Percentiles rank a stretch among this genome's conserved stretches.
phyloP scores from a whole-genome alignment of 768 basidiomycete species.

The Tremella yokohamensis region DNA sequence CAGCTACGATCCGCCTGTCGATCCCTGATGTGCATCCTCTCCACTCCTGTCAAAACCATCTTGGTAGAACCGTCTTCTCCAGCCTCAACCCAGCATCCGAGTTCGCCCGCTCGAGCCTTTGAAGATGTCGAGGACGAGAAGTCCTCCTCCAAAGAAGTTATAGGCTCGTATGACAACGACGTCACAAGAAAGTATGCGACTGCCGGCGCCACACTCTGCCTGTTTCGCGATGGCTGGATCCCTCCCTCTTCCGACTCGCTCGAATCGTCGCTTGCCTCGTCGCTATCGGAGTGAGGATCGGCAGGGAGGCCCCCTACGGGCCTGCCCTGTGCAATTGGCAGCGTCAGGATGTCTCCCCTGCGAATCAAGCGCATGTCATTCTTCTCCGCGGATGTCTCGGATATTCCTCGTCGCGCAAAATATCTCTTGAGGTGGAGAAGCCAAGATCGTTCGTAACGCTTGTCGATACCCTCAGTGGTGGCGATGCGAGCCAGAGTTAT shows the following conservation, averaged over 20 bases:
- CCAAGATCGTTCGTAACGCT: slow-evolving; percentile 45
- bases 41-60: slow-evolving; percentile 74
- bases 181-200: slow-evolving; percentile 75
- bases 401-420: slow-evolving; percentile 16
- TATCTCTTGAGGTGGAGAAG: slow-evolving; percentile 25
- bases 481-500: slow-evolving; percentile 45
- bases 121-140: slow-evolving; percentile 47
- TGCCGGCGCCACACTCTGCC: slow-evolving; percentile 50
- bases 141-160: slow-evolving; percentile 52
- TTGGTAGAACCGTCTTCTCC: slow-evolving; percentile 57
- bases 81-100: slow-evolving; percentile 82
- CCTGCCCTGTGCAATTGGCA: slow-evolving; percentile 29
- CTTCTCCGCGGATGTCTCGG: background rate
- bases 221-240: background rate
- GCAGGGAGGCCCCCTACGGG: slow-evolving; percentile 60
- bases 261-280: background rate
- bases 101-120: slow-evolving; percentile 61
- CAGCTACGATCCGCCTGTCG: slow-evolving; percentile 55
- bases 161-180: slow-evolving; percentile 65
- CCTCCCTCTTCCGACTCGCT: slow-evolving; percentile 29
- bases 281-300: slow-evolving; percentile 54
- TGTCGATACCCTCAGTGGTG: slow-evolving; percentile 40
- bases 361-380: slow-evolving; percentile 22
- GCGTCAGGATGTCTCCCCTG: slow-evolving; percentile 44
- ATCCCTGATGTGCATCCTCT: slow-evolving; percentile 63